phyloP scores from a whole-genome alignment of 108 stramenopile genomes.

The Cyclotella atomus region DNA sequence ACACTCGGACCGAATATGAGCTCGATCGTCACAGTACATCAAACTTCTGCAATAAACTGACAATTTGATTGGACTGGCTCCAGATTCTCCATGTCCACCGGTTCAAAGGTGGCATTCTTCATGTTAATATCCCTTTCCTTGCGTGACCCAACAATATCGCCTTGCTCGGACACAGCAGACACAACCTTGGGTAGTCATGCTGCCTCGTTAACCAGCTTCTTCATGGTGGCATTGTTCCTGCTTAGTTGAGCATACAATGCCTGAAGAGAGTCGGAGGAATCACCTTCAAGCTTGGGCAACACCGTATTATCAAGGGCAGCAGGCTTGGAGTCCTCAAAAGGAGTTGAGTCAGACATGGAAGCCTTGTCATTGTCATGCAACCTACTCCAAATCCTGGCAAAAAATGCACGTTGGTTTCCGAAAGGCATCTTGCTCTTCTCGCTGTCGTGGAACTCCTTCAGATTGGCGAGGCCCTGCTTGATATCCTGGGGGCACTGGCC shows the following conservation, averaged over 20 bases:
- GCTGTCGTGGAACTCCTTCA: constrained; percentile 43
- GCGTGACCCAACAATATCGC: too few relatives aligned
- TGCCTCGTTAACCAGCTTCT: constrained; percentile 18
- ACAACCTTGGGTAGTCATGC: background rate
- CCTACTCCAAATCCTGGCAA: constrained; percentile 47
- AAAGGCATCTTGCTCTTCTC: constrained; percentile 52
- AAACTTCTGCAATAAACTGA: background rate
- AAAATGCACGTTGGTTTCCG: constrained; percentile 62
- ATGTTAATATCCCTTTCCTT: too few relatives aligned
- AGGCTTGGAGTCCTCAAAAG: background rate
- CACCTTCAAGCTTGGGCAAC: constrained; percentile 5
- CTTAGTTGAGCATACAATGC: constrained; percentile 18
- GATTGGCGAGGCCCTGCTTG: constrained; percentile 45
- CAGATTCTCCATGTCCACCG: background rate
- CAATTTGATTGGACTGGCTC: background rate
- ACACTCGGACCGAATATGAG: background rate
- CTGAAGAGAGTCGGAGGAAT: constrained; percentile 13
- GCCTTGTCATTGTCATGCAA: constrained; percentile 26
- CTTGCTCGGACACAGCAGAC: too few relatives aligned
- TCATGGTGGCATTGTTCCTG: background rate
- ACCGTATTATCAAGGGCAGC: background rate
- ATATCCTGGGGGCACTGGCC: constrained; percentile 62
- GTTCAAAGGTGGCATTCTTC: too few relatives aligned
- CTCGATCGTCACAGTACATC: background rate
- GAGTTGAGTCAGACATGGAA: background rate